Conservation (phyloP, 139 green algal genomes). For the Nannochloris sp. region DNA sequence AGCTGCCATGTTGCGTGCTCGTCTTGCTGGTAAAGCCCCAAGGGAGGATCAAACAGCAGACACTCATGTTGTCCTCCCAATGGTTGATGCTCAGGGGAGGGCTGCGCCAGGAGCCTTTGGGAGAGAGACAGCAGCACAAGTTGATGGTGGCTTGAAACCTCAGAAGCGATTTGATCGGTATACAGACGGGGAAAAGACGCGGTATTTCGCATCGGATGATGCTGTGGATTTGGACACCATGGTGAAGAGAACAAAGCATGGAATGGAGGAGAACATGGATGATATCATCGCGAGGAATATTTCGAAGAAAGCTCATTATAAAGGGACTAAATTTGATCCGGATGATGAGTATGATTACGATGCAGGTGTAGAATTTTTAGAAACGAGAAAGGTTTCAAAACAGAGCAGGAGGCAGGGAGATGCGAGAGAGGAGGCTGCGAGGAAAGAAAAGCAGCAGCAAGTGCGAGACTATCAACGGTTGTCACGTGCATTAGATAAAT, state of each 20-base stretch:
- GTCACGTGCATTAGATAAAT: slow-evolving; percentile 30
- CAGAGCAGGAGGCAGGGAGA: slow-evolving; percentile 1
- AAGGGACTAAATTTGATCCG: slow-evolving; percentile 28
- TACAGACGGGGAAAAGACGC: slow-evolving; percentile 38
- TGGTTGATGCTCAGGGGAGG: slow-evolving; percentile 62
- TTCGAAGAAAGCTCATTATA: slow-evolving; percentile 20
- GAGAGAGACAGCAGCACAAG: slow-evolving; percentile 30
- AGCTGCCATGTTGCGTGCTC: slow-evolving; percentile 46
- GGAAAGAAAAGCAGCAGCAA: slow-evolving; percentile 36
- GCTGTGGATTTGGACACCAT: slow-evolving; percentile 54
- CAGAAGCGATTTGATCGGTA: slow-evolving; percentile 51
- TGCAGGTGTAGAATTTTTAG: slow-evolving; percentile 65
- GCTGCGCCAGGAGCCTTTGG: slow-evolving; percentile 75
- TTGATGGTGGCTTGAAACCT: slow-evolving; percentile 1
- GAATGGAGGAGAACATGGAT: slow-evolving; percentile 56
- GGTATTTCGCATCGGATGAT: slow-evolving; percentile 88
- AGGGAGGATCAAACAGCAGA: not conserved
- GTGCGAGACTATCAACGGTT: slow-evolving; percentile 21
- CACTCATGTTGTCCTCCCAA: slow-evolving; percentile 45
- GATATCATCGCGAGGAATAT: slow-evolving; percentile 67
- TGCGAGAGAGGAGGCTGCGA: slow-evolving; percentile 4
- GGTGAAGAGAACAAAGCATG: slow-evolving; percentile 60
- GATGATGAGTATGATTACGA: slow-evolving; percentile 96
- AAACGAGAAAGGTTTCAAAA: slow-evolving; percentile 15
- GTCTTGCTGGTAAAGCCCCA: slow-evolving; percentile 36